A percentile compares a stretch with the other conserved stretches of the same genome.
These are phyloP conservation scores for Colletotrichum spaethianum DNA, from an alignment of 2,329 filamentous ascomycete species.

Conservation along the genomic window DNA sequence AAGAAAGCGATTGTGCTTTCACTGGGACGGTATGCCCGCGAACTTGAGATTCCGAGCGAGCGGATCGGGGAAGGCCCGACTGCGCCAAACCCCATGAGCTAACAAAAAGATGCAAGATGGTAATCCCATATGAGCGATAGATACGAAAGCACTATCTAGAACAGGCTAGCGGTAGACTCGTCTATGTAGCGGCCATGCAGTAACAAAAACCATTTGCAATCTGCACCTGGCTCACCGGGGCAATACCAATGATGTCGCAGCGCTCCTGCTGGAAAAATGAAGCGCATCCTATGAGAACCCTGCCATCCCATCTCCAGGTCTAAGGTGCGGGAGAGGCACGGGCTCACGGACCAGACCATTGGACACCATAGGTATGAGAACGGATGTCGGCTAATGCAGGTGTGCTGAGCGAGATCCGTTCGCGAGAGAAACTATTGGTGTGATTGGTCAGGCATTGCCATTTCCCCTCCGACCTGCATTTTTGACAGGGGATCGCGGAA, in stretches of 20 bases:
- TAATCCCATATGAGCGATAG: conserved; percentile 6
- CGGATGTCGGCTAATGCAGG: conserved; percentile 31
- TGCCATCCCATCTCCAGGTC: neutral
- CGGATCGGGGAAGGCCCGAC: neutral
- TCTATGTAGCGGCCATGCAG: neutral
- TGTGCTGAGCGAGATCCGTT: conserved; percentile 7
- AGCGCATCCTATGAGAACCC: neutral
- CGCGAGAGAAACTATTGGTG: neutral
- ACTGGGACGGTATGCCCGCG: neutral
- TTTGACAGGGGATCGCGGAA: conserved; percentile 13
- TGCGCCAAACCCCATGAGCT: neutral
- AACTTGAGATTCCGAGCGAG: neutral
- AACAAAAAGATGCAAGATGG: neutral
- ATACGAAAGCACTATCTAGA: neutral
- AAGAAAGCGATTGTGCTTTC: neutral
- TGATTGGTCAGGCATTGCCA: conserved; percentile 12
- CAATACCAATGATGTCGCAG: neutral
- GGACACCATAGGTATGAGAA: neutral
- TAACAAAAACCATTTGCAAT: neutral
- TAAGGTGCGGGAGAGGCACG: conserved; percentile 5
- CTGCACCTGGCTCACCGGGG: neutral
- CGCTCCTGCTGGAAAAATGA: neutral
- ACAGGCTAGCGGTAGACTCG: neutral
- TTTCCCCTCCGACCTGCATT: conserved; percentile 4
- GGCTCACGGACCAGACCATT: conserved; percentile 6